These are phyloP conservation scores for Blastobotrys aristatus DNA, from an alignment of 1,139 yeast genomes.

Conservation along the genomic window DNA sequence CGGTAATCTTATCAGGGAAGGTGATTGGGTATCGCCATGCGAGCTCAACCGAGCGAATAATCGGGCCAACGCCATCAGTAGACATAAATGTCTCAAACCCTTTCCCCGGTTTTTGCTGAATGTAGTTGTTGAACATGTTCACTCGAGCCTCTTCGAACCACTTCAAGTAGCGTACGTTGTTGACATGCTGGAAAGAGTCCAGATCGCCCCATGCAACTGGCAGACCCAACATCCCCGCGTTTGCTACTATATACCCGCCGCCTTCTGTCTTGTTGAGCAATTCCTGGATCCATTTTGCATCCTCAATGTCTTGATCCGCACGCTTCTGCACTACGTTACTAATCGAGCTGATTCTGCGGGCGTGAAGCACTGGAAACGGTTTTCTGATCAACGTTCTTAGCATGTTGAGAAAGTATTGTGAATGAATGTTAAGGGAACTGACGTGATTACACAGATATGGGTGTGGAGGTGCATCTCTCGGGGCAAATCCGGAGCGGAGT, in stretches of 20 bases:
- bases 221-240: constrained; percentile 28
- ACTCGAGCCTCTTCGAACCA: constrained; percentile 37
- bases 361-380: too few species aligned
- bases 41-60: constrained; percentile 31
- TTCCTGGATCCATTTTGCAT: constrained; percentile 25
- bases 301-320: constrained; percentile 8
- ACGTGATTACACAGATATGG: too few species aligned
- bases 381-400: not conserved
- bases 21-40: constrained; percentile 35
- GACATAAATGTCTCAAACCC: constrained; percentile 27
- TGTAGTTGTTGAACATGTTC: constrained; percentile 24
- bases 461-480: too few species aligned
- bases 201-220: constrained; percentile 34
- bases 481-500: too few species aligned
- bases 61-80: constrained; percentile 31
- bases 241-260: constrained; percentile 26
- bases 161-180: constrained; percentile 33
- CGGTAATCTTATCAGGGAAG: constrained; percentile 33
- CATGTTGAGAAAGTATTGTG: too few species aligned
- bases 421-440: too few species aligned
- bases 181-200: constrained; percentile 34
- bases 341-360: not conserved
- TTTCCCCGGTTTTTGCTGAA: constrained; percentile 16
- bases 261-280: constrained; percentile 28
- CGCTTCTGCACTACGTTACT: not conserved